phyloP scores from a whole-genome alignment of 768 basidiomycete species.

The Royoungia palumana region DNA sequence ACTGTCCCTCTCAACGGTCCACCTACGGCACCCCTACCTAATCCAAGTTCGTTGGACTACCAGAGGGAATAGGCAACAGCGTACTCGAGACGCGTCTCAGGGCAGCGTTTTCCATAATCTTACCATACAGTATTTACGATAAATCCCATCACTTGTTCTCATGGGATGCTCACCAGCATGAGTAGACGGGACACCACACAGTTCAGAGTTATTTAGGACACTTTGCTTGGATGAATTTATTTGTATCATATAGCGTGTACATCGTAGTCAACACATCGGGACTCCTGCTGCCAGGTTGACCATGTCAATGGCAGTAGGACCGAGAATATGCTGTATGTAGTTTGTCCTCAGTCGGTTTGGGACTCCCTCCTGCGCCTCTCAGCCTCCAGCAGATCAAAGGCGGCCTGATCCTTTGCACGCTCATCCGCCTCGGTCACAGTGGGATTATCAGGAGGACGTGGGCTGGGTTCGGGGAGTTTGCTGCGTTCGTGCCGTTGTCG shows the following conservation, averaged over 20 bases:
- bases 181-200: slow-evolving; percentile 3
- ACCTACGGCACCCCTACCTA: slow-evolving; percentile 30
- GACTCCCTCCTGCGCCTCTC: slow-evolving; percentile 43
- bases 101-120: neutral
- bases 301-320: too few species aligned
- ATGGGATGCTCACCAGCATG: slow-evolving; percentile 5
- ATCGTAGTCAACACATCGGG: too few species aligned
- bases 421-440: slow-evolving; percentile 25
- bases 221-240: slow-evolving; percentile 5
- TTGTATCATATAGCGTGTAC: slow-evolving; percentile 6
- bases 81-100: slow-evolving; percentile 10
- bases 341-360: slow-evolving; percentile 13
- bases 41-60: slow-evolving; percentile 13
- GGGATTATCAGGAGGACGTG: slow-evolving; percentile 5
- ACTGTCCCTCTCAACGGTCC: slow-evolving; percentile 32
- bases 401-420: slow-evolving; percentile 47
- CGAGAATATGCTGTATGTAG: neutral
- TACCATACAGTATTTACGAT: slow-evolving; percentile 7
- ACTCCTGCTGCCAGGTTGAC: too few species aligned
- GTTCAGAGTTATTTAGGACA: slow-evolving; percentile 10
- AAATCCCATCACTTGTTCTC: neutral
- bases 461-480: slow-evolving; percentile 13
- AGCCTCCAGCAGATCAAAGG: slow-evolving; percentile 57
- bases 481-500: slow-evolving; percentile 54
- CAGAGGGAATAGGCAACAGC: slow-evolving; percentile 2